Evolutionary conservation across 2,329 filamentous ascomycete species (phyloP), one percentile per base, ranked within the genome.

Genomic region (Cytospora mali): DNA sequence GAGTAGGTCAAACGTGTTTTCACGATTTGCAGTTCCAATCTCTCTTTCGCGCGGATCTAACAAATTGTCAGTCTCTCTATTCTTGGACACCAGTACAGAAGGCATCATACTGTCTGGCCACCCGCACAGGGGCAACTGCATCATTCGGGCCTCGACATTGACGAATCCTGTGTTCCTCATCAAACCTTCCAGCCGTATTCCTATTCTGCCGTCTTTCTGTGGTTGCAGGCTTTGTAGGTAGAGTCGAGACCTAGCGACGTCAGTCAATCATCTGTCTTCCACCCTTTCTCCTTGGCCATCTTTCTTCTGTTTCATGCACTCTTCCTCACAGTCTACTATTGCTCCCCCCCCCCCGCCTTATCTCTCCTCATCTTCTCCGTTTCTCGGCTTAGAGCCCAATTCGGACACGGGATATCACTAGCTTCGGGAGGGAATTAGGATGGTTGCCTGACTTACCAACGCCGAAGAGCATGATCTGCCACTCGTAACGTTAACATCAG

Each of bases 51-150:
- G 79, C 55, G 77, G 70, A 63, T 81, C 85, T 87, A 62, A 58
- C 28, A 51, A 51, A 63, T 64, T 68, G 64, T 71, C 55, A 70
- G 63, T 50, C 55, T 29, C 29, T 27, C 58, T 60, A n/a, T 14
- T 9, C 29, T 23, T 39, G 18, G 16, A 25, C 33, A 14, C 25
- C 53, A 18, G 35, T 25, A 33, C 50, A 52, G 35, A 13, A 50
- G 29, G 7, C 55, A 55, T 66, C 81, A 69, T 77, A 92, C 90
- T 83, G 66, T 73, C 84, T 23, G 88, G 80, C 90, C 90, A 93
- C 31, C 78, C 85, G 71, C 87, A 90, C 73, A 91, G 84, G 18
- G 88, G 89, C 56, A 92, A 73, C 56, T 81, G 85, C 64, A 92
- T 81, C 76, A 91, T 82, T 55, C 79, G 81, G 10, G 81, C 80